Evolutionary conservation across 768 basidiomycete species (phyloP).

Genomic region (Agaricus subrufescens): DNA sequence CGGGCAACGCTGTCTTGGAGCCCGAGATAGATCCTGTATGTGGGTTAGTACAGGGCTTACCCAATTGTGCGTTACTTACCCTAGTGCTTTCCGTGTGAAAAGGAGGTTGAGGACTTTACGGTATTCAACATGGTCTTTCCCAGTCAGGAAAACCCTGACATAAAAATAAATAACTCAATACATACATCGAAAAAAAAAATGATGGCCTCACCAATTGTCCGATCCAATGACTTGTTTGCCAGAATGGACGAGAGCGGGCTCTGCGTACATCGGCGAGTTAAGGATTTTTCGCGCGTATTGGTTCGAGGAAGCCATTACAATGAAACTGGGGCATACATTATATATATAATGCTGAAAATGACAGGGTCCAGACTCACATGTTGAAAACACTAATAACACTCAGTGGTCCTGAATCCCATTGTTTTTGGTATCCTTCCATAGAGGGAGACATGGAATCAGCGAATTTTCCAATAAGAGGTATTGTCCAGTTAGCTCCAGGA

Average conservation of each 20-base stretch:
- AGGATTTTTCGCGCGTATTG: conserved; percentile 92
- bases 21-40: conserved; percentile 67
- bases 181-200: neutral
- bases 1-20: conserved; percentile 84
- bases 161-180: neutral
- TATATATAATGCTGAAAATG: neutral
- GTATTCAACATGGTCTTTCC: conserved; percentile 91
- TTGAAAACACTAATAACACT: conserved; percentile 95
- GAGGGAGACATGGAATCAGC: conserved; percentile 88
- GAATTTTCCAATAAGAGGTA: conserved; percentile 97
- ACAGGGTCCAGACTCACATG: conserved; percentile 55
- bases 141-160: conserved; percentile 92
- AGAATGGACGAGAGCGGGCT: conserved; percentile 91
- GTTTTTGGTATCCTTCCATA: conserved; percentile 86
- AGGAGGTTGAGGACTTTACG: conserved; percentile 85
- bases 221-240: conserved; percentile 82
- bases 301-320: conserved; percentile 96
- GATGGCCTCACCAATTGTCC: conserved; percentile 71
- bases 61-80: conserved; percentile 43
- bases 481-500: conserved; percentile 88
- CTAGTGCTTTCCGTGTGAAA: conserved; percentile 92
- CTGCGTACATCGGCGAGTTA: conserved; percentile 88
- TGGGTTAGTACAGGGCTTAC: neutral
- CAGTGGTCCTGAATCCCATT: conserved; percentile 88
- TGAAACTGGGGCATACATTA: conserved; percentile 59